These are phyloP conservation scores for Phytophthora sojae DNA, from an alignment of 352 stramenopile genomes.

Conservation along the genomic window DNA sequence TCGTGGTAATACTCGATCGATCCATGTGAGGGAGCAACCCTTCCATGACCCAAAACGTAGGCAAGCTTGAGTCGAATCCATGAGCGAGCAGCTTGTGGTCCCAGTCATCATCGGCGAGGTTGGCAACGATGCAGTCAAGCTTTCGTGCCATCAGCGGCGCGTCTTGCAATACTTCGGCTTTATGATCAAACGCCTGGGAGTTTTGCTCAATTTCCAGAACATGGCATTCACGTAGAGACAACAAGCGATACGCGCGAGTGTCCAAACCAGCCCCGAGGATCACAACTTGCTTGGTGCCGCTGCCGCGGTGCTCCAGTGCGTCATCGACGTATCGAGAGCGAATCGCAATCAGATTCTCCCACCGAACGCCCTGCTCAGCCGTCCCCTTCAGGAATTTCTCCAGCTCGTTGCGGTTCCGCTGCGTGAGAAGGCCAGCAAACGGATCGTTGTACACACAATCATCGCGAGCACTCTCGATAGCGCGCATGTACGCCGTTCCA, in stretches of 20 bases:
- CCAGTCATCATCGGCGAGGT: constrained; percentile 47
- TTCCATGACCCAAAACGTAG: constrained; percentile 63
- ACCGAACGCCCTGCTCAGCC: background rate
- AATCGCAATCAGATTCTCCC: constrained; percentile 40
- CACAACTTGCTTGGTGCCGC: constrained; percentile 47
- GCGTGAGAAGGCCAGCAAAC: constrained; percentile 18
- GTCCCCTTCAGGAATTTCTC: background rate
- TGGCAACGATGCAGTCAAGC: constrained; percentile 40
- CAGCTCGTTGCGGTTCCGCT: background rate
- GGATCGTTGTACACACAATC: constrained; percentile 21
- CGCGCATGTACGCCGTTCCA: constrained; percentile 23
- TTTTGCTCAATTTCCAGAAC: constrained; percentile 51
- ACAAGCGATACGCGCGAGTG: constrained; percentile 53
- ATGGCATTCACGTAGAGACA: constrained; percentile 34
- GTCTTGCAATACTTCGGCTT: constrained; percentile 37
- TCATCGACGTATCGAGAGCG: constrained; percentile 55
- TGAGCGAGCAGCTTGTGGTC: constrained; percentile 28
- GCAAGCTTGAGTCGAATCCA: constrained; percentile 39
- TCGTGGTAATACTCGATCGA: constrained; percentile 29
- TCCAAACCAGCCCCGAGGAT: constrained; percentile 56
- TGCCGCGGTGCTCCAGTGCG: constrained; percentile 37
- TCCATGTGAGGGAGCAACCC: constrained; percentile 50
- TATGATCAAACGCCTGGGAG: constrained; percentile 37
- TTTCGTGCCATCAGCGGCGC: constrained; percentile 19
- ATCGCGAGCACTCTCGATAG: constrained; percentile 8